Base-by-base conservation (phyloP, 768 basidiomycete genomes). In the Ramaria rubella region DNA sequence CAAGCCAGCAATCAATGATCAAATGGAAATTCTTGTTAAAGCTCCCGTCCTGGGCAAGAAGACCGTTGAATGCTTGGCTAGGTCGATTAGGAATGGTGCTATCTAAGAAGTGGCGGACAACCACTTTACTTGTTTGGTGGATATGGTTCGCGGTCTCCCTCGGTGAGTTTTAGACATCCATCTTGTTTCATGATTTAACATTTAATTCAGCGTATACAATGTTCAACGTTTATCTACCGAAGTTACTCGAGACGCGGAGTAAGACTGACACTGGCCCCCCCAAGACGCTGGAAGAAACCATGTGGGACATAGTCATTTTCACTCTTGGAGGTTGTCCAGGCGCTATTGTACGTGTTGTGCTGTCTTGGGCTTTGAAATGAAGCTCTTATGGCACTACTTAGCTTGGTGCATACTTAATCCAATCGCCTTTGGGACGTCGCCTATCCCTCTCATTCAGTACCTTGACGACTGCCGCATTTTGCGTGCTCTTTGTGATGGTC, bases 181-280 rank as follows among this genome's bases (percentile, higher is more conserved):
- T 36, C 45, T 14, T 40, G 49, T 45, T 23, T 14, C 19, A 4
- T 36, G 36, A 17, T n/a, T 44, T 21, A n/a, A 34, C 14, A 2
- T 30, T n/a, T n/a, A 1, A 42, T 54, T 21, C 56, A 89, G 87
- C 82, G 0, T 92, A 84, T 64, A 93, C 90, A 2, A 92, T 95
- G 85, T 94, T 95, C 70, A 95, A 94, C 65, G 90, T 93, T 26
- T 95, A 82, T 65, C 77, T 94, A 19, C 93, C 93, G 0, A 94
- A 90, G 64, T 73, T 94, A 11, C 71, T 95, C 34, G 93, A 95
- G 71, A 78, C 79, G 26, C 73, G 81, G 19, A 59, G 59, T 2
- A 57, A 51, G 5, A 61, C 65, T 2, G 57, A 64, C 14, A 57
- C 57, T 14, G 29, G 58, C 17, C 60, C 65, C 12, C 65, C 75